Percentiles rank a stretch among this genome's conserved stretches.
Conservation (phyloP, 2,329 filamentous ascomycete species). For the Fusarium chlamydosporum region DNA sequence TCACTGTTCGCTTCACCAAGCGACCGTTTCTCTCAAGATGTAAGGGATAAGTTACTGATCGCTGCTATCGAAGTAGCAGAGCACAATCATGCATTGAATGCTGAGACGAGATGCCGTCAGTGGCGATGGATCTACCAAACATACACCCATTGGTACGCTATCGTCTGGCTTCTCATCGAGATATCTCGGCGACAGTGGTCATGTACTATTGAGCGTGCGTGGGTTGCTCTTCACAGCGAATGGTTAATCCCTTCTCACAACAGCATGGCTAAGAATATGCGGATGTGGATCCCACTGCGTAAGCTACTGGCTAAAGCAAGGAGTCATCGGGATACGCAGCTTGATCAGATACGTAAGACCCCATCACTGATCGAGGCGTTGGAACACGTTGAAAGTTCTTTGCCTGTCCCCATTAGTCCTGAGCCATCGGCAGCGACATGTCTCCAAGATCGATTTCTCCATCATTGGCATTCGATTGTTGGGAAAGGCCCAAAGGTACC, state of each 20-base stretch:
- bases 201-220: slow-evolving; percentile 62
- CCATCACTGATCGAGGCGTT: slow-evolving; percentile 45
- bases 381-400: slow-evolving; percentile 50
- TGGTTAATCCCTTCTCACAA: slow-evolving; percentile 55
- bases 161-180: slow-evolving; percentile 69
- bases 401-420: slow-evolving; percentile 51
- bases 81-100: slow-evolving; percentile 68
- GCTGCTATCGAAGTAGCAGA: slow-evolving; percentile 69
- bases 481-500: neutral
- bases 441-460: slow-evolving; percentile 8
- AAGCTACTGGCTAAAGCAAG: slow-evolving; percentile 58
- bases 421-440: slow-evolving; percentile 41
- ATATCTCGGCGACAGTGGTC: slow-evolving; percentile 63
- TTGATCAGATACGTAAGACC: slow-evolving; percentile 54
- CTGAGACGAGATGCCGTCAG: slow-evolving; percentile 62
- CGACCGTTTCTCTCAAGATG: slow-evolving; percentile 56
- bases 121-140: slow-evolving; percentile 73
- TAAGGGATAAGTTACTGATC: slow-evolving; percentile 62
- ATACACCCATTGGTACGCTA: slow-evolving; percentile 71
- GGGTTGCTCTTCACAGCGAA: slow-evolving; percentile 62
- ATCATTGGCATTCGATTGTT: slow-evolving; percentile 40
- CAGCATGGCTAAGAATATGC: slow-evolving; percentile 50
- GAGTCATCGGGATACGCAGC: slow-evolving; percentile 56
- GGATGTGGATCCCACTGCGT: slow-evolving; percentile 60
- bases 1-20: slow-evolving; percentile 60